Evolutionary conservation across 176 grass and related monocot species (phyloP).

Genomic region (barley (Hordeum vulgare)): DNA sequence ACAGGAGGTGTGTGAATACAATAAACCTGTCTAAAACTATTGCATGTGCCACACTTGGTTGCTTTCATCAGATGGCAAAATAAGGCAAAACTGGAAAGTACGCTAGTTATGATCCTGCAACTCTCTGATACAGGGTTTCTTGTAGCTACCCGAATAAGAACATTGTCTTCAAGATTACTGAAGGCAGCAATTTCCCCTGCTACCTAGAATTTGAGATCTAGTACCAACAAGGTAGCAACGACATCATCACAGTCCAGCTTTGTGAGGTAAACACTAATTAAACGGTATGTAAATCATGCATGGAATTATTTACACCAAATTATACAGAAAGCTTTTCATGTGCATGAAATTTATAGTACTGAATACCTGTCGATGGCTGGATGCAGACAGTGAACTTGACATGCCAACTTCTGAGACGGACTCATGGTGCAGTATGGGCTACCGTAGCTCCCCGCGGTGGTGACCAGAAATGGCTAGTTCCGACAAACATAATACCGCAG

Average conservation of each 20-base stretch:
- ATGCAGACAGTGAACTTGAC: conserved; percentile 58
- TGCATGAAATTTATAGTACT: neutral
- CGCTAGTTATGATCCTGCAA: neutral
- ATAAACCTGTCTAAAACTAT: neutral
- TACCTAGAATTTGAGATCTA: conserved; percentile 70
- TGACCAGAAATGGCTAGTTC: conserved; percentile 38
- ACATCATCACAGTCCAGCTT: conserved; percentile 50
- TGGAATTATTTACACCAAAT: neutral
- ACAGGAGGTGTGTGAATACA: conserved; percentile 26
- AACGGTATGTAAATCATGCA: neutral
- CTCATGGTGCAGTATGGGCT: conserved; percentile 65
- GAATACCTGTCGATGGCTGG: conserved; percentile 15
- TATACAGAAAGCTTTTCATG: neutral
- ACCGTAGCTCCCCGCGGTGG: conserved; percentile 15
- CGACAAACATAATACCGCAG: conserved; percentile 45
- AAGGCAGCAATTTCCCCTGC: conserved; percentile 48
- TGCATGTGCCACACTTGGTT: neutral
- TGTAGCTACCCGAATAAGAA: conserved; percentile 68
- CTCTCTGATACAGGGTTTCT: conserved; percentile 27
- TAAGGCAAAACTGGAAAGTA: neutral
- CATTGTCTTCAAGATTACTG: conserved; percentile 51
- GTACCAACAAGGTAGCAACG: conserved; percentile 58
- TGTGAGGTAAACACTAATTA: conserved; percentile 46
- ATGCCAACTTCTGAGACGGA: no score
- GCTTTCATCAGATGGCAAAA: neutral